Evolutionary conservation across 2,329 filamentous ascomycete species (phyloP).

Genomic region (Paraphaeosphaeria sporulosa): DNA sequence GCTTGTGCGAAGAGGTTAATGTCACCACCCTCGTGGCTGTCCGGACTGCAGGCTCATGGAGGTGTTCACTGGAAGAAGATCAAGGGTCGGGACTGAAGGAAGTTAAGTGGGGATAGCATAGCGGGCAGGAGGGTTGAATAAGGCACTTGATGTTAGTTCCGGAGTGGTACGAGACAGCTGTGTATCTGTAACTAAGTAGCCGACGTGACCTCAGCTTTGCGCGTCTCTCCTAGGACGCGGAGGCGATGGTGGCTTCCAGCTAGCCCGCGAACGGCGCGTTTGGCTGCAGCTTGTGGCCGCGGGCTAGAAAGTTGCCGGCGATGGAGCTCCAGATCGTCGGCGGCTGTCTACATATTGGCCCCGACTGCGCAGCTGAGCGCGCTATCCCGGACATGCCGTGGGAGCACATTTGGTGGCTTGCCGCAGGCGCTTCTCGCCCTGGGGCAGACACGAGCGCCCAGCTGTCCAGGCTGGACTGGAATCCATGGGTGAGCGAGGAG

Average conservation of each 20-base stretch:
- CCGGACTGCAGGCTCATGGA: background rate
- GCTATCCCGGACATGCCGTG: background rate
- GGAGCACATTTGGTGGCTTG: background rate
- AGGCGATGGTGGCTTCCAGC: conserved; percentile 16
- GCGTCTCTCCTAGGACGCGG: conserved; percentile 24
- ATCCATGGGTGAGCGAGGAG: background rate
- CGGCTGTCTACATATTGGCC: background rate
- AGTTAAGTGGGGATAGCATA: background rate
- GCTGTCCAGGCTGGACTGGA: conserved; percentile 2
- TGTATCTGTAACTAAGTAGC: conserved; percentile 29
- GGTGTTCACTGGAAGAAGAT: background rate
- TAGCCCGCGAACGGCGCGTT: conserved; percentile 33
- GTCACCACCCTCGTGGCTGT: background rate
- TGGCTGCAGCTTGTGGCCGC: conserved; percentile 36
- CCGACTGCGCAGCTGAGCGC: background rate
- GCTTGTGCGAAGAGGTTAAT: background rate
- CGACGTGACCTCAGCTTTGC: conserved; percentile 33
- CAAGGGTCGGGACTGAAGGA: background rate
- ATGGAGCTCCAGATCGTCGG: conserved; percentile 10
- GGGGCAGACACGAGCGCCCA: background rate
- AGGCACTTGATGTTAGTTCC: conserved; percentile 15
- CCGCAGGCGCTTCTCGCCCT: background rate
- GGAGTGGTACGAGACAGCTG: conserved; percentile 30
- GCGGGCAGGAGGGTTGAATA: background rate
- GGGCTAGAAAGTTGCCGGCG: conserved; percentile 18